Evolutionary conservation across 768 basidiomycete genomes (phyloP), one percentile per base, ranked within the genome.

Genomic region (Serendipita sp.): DNA sequence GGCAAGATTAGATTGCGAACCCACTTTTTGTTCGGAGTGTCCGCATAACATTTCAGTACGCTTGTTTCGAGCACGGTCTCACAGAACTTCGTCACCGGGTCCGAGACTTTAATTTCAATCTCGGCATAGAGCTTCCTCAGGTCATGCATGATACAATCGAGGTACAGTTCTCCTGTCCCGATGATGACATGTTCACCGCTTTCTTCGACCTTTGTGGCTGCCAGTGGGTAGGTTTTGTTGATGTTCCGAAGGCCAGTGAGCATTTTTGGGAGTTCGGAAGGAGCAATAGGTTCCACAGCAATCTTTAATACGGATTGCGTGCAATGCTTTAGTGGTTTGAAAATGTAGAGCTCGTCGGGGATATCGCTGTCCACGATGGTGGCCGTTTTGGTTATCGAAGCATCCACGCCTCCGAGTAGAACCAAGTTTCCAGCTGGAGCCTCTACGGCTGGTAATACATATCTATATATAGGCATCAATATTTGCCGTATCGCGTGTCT

Each of bases 61-160:
- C 89, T 92, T 33, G 95, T 98, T 77, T 99, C 96, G 67, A 97
- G 77, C 22, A 98, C 95, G 1, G 96, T 99, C 76, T 99, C 96
- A 70, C 90, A 89, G 76, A 99, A 99, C 71, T 92, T 91, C 16
- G 93, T 95, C 42, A 98, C 93, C 1, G 96, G 96, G 76, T 99
- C 96, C 24, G 95, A 98, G 14, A 98, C 93, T 77, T 99, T 99
- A 79, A 99, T 97, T 78, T 99, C 96, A 68, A 98, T 96, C 77
- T 99, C 96, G 31, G 93, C 85, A 75, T 95, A 99, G 64, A 98
- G 70, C 65, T 80, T 82, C 65, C 96, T 79, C 60, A 99, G 75
- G 73, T 99, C 96, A 69, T 99, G 95, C 85, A 99, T 85, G 48
- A 95, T 88, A 66, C 88, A 95, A 71, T 99, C 96, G 68, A 99